These are phyloP conservation scores for Paecilomyces sp. DNA, from an alignment of 2,329 filamentous ascomycete genomes.

Conservation along the genomic window DNA sequence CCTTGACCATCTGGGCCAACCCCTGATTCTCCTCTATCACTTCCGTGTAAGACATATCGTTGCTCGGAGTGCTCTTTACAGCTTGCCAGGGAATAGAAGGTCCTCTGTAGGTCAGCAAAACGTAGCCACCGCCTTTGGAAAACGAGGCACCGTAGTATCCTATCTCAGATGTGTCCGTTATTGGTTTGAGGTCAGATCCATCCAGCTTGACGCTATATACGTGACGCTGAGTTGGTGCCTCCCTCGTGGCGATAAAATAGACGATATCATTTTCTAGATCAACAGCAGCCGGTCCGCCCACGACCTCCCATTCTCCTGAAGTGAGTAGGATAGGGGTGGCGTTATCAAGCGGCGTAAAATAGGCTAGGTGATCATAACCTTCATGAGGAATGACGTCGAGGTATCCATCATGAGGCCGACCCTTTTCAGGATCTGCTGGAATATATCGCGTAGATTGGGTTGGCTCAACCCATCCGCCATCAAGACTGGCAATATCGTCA, in stretches of 20 bases:
- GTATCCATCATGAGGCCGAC: slow-evolving; percentile 77
- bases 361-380: slow-evolving; percentile 83
- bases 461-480: slow-evolving; percentile 96
- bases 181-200: slow-evolving; percentile 61
- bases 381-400: slow-evolving; percentile 84
- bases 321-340: slow-evolving; percentile 79
- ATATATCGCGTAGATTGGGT: slow-evolving; percentile 79
- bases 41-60: slow-evolving; percentile 56
- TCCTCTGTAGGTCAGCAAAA: slow-evolving; percentile 74
- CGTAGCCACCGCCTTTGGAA: slow-evolving; percentile 73
- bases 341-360: slow-evolving; percentile 83
- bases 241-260: slow-evolving; percentile 83
- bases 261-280: slow-evolving; percentile 80
- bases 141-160: slow-evolving; percentile 81
- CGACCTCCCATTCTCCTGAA: slow-evolving; percentile 86
- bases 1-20: slow-evolving; percentile 61
- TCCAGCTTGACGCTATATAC: slow-evolving; percentile 84
- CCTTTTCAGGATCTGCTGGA: slow-evolving; percentile 70
- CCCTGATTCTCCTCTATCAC: slow-evolving; percentile 70
- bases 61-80: slow-evolving; percentile 74
- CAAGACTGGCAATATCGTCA: slow-evolving; percentile 72
- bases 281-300: slow-evolving; percentile 72
- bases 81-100: slow-evolving; percentile 87
- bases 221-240: slow-evolving; percentile 82
- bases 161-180: slow-evolving; percentile 67